Base-by-base conservation (phyloP, 257 asterid genomes). In the Capsicum chinense region DNA sequence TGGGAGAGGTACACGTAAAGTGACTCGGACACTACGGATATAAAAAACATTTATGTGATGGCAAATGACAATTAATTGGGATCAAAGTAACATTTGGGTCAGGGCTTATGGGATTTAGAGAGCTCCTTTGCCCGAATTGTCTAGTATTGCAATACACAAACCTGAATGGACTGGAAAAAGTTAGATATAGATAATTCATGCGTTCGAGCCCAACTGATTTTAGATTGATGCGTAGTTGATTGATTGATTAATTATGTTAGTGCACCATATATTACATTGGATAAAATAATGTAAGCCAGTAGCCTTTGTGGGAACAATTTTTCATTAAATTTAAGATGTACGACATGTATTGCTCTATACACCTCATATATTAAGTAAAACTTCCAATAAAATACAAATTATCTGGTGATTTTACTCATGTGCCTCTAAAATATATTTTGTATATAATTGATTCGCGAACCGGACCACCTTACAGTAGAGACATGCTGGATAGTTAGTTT, bases 81-180 rank as follows among this genome's bases (percentile, higher is more conserved):
- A 71, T 71, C 79, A 71, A 48, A 73, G 80, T 11, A 39, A 39
- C 19, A 48, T 73, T 59, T 11, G 9, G 16, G 80, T 48, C 4
- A n/a, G 42, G 59, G 80, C 80, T 48, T 73, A 73, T 9, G 19
- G 21, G 59, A 73, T 47, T 73, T 73, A 48, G 59, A 73, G 39
- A 73, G 59, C 6, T 73, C 80, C 42, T 73, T 48, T n/a, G 42
- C 80, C 19, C 4, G 48, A 4, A 44, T 44, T 44, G 48, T 26
- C 9, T 21, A 21, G 42, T 63, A 9, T 10, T 63, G 42, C 42
- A 26, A 26, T 63, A 35, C 12, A 26, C 42, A 13, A 63, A 26
- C 70, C 37, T 63, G 15, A 21, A 5, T 63, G 70, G 70, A 63
- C 17, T 1, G 42, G 70, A 44, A 44, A 44, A 44, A 44, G 15